Base-by-base conservation (phyloP, 2,329 filamentous ascomycete species). In the Dactylonectria estremocensis region DNA sequence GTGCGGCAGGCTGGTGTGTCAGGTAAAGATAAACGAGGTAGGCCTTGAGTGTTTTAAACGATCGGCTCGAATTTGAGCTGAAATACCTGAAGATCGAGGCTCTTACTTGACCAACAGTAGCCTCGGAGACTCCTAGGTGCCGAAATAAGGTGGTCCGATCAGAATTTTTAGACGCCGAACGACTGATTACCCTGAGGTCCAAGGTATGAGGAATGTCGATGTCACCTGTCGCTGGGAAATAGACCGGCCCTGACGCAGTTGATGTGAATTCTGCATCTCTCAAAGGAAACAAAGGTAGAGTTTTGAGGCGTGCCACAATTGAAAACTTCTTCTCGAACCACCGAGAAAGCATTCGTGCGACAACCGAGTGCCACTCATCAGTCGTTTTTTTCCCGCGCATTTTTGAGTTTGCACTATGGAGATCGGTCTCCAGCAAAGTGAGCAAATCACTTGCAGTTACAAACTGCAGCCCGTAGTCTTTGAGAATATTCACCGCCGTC, bases 1-100 rank as follows among this genome's bases (percentile, higher is more conserved):
- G 64, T 2, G 16, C 0, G 2, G 0, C 1, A 2, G 5, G 5
- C 2, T 58, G 49, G 1, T 72, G 71, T 3, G 71, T 72, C 0
- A 64, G 43, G 35, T 67, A 72, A 2, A 72, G 66, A 37, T 59
- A 72, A 22, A 58, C 43, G 24, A 70, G 46, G 57, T 57, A 53
- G 10, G 33, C 4, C 22, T 48, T 64, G 40, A 61, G 24, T 24
- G 50, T 40, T 14, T n/a, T 24, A 28, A 13, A 2, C 0, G 13
- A 10, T 13, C 24, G 24, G 24, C 24, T 7, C 3, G 24, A 28
- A 4, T 3, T 13, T 31, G 60, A 57, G 16, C 16, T 8, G 48
- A 59, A 61, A 49, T 14, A 11, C 20, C 37, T 52, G 3, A 18
- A 31, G 43, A 70, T 71, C 0, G 43, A 37, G 0, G 11, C 37